These are phyloP conservation scores for Huntiella savannae DNA, from an alignment of 2,329 filamentous ascomycete genomes.

Conservation along the genomic window DNA sequence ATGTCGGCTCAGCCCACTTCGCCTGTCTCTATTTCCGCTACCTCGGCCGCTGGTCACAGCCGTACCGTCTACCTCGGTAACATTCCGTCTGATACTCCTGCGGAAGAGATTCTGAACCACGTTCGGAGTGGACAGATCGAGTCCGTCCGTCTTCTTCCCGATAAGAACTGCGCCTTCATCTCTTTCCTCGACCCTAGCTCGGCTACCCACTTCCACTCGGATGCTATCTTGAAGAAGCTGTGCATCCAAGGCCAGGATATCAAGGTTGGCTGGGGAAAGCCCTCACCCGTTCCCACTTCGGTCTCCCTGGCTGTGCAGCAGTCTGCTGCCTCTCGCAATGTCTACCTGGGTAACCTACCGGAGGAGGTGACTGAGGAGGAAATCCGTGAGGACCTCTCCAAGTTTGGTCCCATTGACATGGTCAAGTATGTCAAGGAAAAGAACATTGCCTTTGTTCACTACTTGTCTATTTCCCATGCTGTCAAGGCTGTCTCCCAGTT, in stretches of 20 bases:
- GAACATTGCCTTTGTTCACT: slow-evolving; percentile 94
- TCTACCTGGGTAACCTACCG: slow-evolving; percentile 83
- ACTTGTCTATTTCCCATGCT: slow-evolving; percentile 89
- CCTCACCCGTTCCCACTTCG: slow-evolving; percentile 90
- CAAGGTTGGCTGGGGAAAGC: slow-evolving; percentile 98
- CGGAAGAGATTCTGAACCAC: slow-evolving; percentile 90
- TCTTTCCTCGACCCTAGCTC: slow-evolving; percentile 96
- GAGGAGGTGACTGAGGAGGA: slow-evolving; percentile 86
- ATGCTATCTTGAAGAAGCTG: slow-evolving; percentile 98
- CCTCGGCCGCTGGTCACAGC: slow-evolving; percentile 74
- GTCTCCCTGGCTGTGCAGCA: slow-evolving; percentile 96
- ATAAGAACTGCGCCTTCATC: slow-evolving; percentile 99
- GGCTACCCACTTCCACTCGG: slow-evolving; percentile 96
- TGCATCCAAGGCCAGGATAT: slow-evolving; percentile 97
- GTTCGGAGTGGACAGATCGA: slow-evolving; percentile 96
- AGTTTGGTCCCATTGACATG: slow-evolving; percentile 91
- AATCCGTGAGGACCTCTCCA: slow-evolving; percentile 81
- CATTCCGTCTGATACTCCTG: slow-evolving; percentile 91
- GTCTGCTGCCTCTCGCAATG: slow-evolving; percentile 88
- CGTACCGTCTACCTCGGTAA: slow-evolving; percentile 95
- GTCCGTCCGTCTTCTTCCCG: slow-evolving; percentile 86
- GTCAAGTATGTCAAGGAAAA: slow-evolving; percentile 97
- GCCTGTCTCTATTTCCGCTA: slow-evolving; percentile 57
- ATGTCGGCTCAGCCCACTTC: slow-evolving; percentile 45
- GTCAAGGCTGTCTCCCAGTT: slow-evolving; percentile 96